Evolutionary conservation across 1,284 basidiomycete genomes (phyloP), one percentile per base, ranked within the genome.

Genomic region (Macrocystidia cucumis): DNA sequence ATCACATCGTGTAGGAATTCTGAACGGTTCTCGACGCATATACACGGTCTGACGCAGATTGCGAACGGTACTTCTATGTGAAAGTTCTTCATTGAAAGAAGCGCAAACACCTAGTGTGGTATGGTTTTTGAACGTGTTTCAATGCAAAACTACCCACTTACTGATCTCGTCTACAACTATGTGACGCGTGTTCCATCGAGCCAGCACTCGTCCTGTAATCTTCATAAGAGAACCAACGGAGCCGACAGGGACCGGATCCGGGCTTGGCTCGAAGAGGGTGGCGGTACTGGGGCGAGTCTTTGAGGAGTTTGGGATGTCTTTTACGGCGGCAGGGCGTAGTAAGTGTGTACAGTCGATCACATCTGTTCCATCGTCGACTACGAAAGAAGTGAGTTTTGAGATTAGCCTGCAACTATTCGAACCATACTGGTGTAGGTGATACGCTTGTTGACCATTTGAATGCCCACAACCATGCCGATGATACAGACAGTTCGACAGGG

Each of bases 341-440:
- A 57, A 59, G 43, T 72, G 62, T 2, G 63, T 47, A 43, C 82
- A 86, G 29, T 86, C 80, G 19, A 86, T 65, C 2, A 80, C 73
- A 14, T 60, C 71, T 0, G 80, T 79, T 4, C 81, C 79, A 47
- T 87, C 84, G 47, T 87, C 84, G 38, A 87, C 80, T 80, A 24
- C 29, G 13, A 35, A 25, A 25, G 29, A n/a, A 25, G 2, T 32
- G 30, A 33, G 44, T 29, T 42, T 39, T 30, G 29, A 16, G 12
- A 20, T 35, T 33, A 11, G 21, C 18, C 24, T 17, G 32, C 39
- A 30, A 26, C 1, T 13, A 27, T 18, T 7, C 1, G 40, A 35
- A 13, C 51, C 64, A 44, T 36, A 79, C 81, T 46, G 1, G 67
- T 62, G 48, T 85, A 85, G 0, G 76, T 47, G 8, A 73, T 61